Evolutionary conservation across 2,329 filamentous ascomycete species (phyloP).

Genomic region (Verticillium nubilum): DNA sequence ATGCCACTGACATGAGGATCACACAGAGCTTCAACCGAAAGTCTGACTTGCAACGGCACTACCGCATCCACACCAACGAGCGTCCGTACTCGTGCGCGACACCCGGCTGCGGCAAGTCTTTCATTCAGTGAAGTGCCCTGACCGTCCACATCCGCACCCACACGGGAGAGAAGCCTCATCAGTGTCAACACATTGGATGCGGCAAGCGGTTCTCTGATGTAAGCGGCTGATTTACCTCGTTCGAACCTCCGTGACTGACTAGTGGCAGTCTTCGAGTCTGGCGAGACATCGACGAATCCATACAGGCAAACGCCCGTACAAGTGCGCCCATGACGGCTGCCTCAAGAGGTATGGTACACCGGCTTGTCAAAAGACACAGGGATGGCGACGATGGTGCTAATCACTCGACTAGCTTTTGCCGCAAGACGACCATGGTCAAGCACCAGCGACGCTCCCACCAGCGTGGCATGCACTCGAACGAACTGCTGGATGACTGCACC

Average conservation of each 20-base stretch:
- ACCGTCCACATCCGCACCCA: slow-evolving; percentile 68
- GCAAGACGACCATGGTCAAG: slow-evolving; percentile 68
- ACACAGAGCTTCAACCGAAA: slow-evolving; percentile 67
- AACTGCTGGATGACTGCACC: slow-evolving; percentile 46
- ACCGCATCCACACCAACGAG: slow-evolving; percentile 68
- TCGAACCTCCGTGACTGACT: slow-evolving; percentile 21
- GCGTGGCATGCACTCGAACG: slow-evolving; percentile 49
- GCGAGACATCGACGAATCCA: slow-evolving; percentile 62
- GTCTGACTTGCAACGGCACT: slow-evolving; percentile 65
- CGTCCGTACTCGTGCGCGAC: slow-evolving; percentile 58
- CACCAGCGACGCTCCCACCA: slow-evolving; percentile 59
- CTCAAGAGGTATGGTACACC: slow-evolving; percentile 47
- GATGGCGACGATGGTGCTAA: not conserved
- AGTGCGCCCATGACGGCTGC: slow-evolving; percentile 56
- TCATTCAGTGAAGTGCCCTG: slow-evolving; percentile 65
- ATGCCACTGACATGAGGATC: not conserved
- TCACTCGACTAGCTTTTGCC: slow-evolving; percentile 51
- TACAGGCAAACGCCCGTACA: slow-evolving; percentile 62
- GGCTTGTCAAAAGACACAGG: not conserved
- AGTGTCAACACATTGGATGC: slow-evolving; percentile 60
- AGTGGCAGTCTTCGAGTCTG: slow-evolving; percentile 54
- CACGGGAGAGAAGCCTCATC: slow-evolving; percentile 66
- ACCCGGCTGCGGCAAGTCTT: slow-evolving; percentile 61
- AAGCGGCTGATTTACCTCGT: slow-evolving; percentile 22
- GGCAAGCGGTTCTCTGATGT: slow-evolving; percentile 68